Evolutionary conservation across 2,329 filamentous ascomycete genomes (phyloP).

Genomic region (Ophiobolus disseminans): DNA sequence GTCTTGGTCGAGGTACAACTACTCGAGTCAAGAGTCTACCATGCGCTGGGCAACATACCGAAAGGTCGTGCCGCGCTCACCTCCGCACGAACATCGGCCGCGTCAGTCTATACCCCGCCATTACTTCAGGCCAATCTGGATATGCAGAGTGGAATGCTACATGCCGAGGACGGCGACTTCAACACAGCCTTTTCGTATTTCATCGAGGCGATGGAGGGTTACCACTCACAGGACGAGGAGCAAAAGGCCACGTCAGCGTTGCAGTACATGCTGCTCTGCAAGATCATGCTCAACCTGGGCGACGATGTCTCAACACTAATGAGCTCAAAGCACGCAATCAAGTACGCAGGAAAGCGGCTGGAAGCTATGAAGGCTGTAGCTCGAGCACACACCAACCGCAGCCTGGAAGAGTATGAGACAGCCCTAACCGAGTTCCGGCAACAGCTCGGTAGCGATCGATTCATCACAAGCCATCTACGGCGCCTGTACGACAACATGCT

Average conservation of each 20-base stretch:
- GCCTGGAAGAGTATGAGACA: conserved; percentile 95
- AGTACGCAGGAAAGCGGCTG: conserved; percentile 93
- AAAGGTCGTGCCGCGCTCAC: conserved; percentile 96
- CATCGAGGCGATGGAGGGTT: conserved; percentile 97
- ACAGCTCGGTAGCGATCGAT: conserved; percentile 91
- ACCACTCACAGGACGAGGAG: conserved; percentile 88
- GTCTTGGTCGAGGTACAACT: conserved; percentile 97
- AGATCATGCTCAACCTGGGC: conserved; percentile 97
- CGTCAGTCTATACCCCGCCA: conserved; percentile 96
- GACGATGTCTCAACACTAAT: conserved; percentile 97
- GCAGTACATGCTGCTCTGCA: conserved; percentile 99
- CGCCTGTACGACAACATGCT: conserved; percentile 97
- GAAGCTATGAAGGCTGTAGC: conserved; percentile 99
- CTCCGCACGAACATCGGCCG: conserved; percentile 90
- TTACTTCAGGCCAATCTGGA: conserved; percentile 94
- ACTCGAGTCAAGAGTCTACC: conserved; percentile 95
- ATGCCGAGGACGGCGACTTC: conserved; percentile 98
- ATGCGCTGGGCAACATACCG: conserved; percentile 93
- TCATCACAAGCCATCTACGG: conserved; percentile 96
- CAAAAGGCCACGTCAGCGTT: conserved; percentile 92
- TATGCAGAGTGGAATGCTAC: conserved; percentile 99
- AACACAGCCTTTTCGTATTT: conserved; percentile 99
- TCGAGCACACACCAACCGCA: conserved; percentile 92
- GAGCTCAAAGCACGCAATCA: conserved; percentile 93
- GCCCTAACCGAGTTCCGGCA: conserved; percentile 89